These are phyloP conservation scores for Amanita pallidorosea DNA, from an alignment of 768 basidiomycete species.

Conservation along the genomic window DNA sequence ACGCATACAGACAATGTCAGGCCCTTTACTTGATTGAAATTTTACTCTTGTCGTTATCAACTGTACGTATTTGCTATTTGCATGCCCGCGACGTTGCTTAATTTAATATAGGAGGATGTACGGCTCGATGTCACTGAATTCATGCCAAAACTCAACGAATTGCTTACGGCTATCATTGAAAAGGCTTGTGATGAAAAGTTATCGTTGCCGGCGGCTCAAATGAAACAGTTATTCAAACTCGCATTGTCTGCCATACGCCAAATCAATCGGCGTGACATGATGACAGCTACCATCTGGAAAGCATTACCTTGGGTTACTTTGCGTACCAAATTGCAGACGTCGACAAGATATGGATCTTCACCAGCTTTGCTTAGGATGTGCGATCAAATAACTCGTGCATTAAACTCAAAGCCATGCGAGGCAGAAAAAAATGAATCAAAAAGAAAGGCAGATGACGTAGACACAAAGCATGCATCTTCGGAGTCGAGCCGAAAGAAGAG, in stretches of 20 bases:
- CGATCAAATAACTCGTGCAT: constrained; percentile 40
- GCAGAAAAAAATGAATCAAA: constrained; percentile 10
- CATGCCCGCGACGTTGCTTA: background rate
- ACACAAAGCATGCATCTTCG: background rate
- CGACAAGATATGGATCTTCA: constrained; percentile 54
- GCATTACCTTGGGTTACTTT: constrained; percentile 45
- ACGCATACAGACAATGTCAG: constrained; percentile 68
- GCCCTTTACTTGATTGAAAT: constrained; percentile 61
- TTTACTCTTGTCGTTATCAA: constrained; percentile 45
- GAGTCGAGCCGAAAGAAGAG: constrained; percentile 19
- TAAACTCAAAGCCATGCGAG: constrained; percentile 9
- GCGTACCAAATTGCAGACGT: constrained; percentile 31
- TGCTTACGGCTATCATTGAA: constrained; percentile 36
- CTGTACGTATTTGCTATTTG: constrained; percentile 23
- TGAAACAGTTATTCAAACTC: constrained; percentile 75
- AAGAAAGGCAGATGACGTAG: constrained; percentile 11
- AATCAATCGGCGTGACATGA: constrained; percentile 36
- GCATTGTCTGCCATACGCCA: constrained; percentile 55
- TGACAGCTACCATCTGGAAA: constrained; percentile 43
- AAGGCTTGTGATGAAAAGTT: constrained; percentile 36
- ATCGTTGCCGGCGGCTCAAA: constrained; percentile 45
- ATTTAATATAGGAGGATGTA: constrained; percentile 13
- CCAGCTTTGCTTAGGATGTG: constrained; percentile 51
- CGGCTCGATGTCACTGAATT: constrained; percentile 34
- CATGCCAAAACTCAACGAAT: constrained; percentile 37